Base-by-base conservation (phyloP, 2,329 filamentous ascomycete species). In the Neurospora crassa region DNA sequence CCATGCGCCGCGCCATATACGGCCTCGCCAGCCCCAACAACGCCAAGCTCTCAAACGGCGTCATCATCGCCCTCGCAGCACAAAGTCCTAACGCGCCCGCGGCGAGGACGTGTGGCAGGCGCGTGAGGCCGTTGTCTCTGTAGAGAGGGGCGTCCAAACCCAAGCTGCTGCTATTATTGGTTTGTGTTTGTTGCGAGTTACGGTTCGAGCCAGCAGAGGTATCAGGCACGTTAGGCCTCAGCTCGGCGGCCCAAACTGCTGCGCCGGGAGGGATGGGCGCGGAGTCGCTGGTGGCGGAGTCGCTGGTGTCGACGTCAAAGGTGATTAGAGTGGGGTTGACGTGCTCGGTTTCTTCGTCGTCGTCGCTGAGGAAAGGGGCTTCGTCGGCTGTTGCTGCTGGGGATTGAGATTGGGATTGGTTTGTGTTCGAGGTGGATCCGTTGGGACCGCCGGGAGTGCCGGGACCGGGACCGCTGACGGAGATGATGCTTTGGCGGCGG, bases 241-340 rank as follows among this genome's bases (percentile, higher is more conserved):
- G 78, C 75, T 89, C 87, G 14, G 87, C 87, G 4, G 85, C 87
- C 87, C 87, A 89, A 1, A 86, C 77, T 16, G 85, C 87, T 18
- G 40, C n/a, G 24, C 53, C 53, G 42, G 41, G 53, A 6, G 67
- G 67, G 18, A 18, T 40, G 12, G 67, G 80, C 1, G 84, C 84
- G 2, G 82, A 81, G 68, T 87, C 85, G 3, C 81, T 83, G 68
- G 42, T 71, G 71, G 11, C 53, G 0, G 85, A 81, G 67, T 88
- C 87, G 3, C 83, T 85, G 0, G 87, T 84, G 73, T 89, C 87
- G 40, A 89, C 86, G 71, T 89, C 87, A 71, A 89, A 89, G 74
- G 86, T 88, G 69, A 89, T 88, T 5, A 89, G 79, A 0, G 87
- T 88, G 1, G 86, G 84, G 70, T 84, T 87, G 34, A 88, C 80